Evolutionary conservation across 352 stramenopile species (phyloP), one percentile per base, ranked within the genome.

Genomic region (Lagenidium giganteum): DNA sequence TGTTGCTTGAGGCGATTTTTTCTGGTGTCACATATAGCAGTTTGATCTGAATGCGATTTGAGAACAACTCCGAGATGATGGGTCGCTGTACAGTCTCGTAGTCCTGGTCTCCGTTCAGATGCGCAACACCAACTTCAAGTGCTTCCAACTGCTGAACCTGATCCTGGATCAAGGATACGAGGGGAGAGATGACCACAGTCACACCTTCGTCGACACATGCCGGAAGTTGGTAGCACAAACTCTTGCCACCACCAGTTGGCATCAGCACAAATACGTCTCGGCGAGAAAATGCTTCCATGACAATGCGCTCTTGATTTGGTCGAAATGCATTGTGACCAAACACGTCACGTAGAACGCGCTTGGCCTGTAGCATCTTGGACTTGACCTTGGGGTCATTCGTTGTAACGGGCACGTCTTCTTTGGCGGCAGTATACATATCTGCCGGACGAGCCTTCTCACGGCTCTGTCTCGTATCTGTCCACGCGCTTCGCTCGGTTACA

Each of bases 161-260:
- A 75, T 99, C 97, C 76, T 99, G 94, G 48, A 99, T 99, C 8
- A 99, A 72, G 16, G 95, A 98, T 2, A 99, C 75, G 2, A 99
- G 85, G 8, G 97, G 97, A 25, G 95, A 99, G 42, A 99, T 96
- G 9, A 99, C 94, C 9, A 99, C 87, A 1, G 95, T 93, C 6
- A 99, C 59, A 14, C 96, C 96, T 13, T 95, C 72, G 67, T 92
- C 66, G 42, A 91, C 56, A 40, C 82, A 94, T 17, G 82, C 89
- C 30, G 90, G 90, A 11, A 97, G 67, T 49, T 98, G 97, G 59
- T 99, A 99, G 57, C 96, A 99, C 2, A 99, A 64, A 40, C 80
- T 97, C 63, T 99, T 99, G 14, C 97, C 97, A 34, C 96, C 96
- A 28, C 97, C 97, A 12, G 97, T 99, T 8, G 96, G 96, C 96